A percentile compares a stretch with the other conserved stretches of the same genome.
phyloP scores from a whole-genome alignment of 192 early-diverging fungal genomes.

The Coemansia sp. region DNA sequence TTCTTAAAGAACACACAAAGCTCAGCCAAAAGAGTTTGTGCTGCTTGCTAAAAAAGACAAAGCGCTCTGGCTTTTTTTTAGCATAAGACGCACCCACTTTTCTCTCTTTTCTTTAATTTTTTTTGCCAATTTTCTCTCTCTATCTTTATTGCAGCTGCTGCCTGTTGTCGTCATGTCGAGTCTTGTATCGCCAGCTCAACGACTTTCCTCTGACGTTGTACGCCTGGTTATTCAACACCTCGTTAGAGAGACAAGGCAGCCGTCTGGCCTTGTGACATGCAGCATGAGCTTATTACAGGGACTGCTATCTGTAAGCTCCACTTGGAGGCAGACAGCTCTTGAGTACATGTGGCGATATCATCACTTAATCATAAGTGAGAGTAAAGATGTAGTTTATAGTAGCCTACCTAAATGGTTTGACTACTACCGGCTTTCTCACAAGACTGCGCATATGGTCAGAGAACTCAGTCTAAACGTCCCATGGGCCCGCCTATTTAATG shows the following conservation, averaged over 20 bases:
- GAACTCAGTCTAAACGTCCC: background rate
- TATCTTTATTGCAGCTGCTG: background rate
- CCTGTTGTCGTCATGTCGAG: too few species aligned
- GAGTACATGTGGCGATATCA: background rate
- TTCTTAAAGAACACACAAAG: too few species aligned
- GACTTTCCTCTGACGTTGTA: too few species aligned
- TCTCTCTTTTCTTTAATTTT: too few species aligned
- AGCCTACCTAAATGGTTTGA: background rate
- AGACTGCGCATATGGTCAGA: background rate
- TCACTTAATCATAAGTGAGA: background rate
- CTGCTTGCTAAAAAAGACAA: too few species aligned
- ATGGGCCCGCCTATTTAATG: background rate
- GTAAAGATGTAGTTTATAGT: background rate
- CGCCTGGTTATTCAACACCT: too few species aligned
- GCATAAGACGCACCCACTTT: too few species aligned
- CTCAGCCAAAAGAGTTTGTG: too few species aligned
- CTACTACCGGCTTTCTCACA: background rate
- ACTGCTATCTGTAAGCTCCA: background rate
- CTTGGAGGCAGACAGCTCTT: background rate
- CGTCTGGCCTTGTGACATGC: too few species aligned
- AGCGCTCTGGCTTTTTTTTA: too few species aligned
- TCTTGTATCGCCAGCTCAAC: too few species aligned
- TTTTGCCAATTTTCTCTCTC: background rate
- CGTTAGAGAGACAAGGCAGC: too few species aligned
- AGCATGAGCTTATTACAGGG: background rate